Conservation (phyloP, 129 eudicot genomes). For the Heracleum sosnowskyi region DNA sequence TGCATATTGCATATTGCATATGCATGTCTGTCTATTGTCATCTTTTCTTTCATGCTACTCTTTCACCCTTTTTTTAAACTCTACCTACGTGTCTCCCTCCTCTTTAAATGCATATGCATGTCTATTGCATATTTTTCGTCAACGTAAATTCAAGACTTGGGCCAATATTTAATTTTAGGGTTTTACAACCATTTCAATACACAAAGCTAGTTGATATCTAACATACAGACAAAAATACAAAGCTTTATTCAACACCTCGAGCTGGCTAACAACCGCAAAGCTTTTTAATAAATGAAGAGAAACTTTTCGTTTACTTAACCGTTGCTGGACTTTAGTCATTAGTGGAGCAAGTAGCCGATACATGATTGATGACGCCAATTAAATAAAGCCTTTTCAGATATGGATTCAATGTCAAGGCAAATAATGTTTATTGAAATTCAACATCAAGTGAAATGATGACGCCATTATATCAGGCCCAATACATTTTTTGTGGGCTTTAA, state of each 20-base stretch:
- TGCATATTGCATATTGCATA: too few species aligned
- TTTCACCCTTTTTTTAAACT: too few species aligned
- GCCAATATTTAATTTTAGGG: too few species aligned
- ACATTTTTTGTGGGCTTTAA: neutral
- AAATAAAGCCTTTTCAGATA: neutral
- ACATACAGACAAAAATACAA: neutral
- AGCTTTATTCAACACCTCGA: neutral
- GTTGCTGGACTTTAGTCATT: neutral
- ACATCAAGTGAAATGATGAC: neutral
- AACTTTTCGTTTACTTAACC: neutral
- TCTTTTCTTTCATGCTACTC: too few species aligned
- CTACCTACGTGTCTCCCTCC: too few species aligned
- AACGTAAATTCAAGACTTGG: too few species aligned
- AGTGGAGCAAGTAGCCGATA: neutral
- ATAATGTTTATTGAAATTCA: neutral
- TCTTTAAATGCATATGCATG: too few species aligned
- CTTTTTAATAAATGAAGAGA: neutral
- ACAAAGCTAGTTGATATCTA: too few species aligned
- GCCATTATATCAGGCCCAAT: neutral
- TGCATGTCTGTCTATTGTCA: neutral
- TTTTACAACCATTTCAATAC: too few species aligned
- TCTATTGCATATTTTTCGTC: too few species aligned
- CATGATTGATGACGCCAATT: neutral
- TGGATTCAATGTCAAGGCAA: neutral
- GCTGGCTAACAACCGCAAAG: neutral